Conservation (phyloP, 371 early-diverging fungal species). For the Choanephora cucurbitarum region DNA sequence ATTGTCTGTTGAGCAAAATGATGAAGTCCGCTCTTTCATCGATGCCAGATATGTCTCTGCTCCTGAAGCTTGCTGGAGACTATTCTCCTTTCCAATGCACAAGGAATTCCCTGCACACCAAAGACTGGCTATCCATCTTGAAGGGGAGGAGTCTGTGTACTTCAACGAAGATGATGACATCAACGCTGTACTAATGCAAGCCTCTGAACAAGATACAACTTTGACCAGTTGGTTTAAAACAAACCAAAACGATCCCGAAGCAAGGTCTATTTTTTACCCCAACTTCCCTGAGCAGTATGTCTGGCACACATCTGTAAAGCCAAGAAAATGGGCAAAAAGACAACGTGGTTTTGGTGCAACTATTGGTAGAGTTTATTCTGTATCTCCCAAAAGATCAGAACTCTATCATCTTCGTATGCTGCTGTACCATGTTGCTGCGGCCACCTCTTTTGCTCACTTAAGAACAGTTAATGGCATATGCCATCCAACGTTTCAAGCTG, state of each 20-base stretch:
- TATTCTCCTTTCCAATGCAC: constrained; percentile 24
- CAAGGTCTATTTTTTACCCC: constrained; percentile 10
- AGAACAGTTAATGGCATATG: constrained; percentile 8
- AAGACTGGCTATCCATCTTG: neutral
- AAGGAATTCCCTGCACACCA: constrained; percentile 10
- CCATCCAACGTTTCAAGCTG: constrained; percentile 15
- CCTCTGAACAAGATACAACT: neutral
- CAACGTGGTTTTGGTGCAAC: neutral
- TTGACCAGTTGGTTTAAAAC: neutral
- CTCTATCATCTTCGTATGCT: constrained; percentile 19
- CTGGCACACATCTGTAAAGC: neutral
- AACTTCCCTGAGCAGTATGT: constrained; percentile 22
- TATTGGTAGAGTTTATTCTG: constrained; percentile 22
- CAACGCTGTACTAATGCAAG: neutral
- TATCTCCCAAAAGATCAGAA: constrained; percentile 25
- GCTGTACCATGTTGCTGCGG: constrained; percentile 14
- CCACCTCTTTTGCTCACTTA: constrained; percentile 18
- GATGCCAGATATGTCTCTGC: constrained; percentile 29
- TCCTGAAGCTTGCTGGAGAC: constrained; percentile 28
- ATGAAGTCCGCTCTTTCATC: too few relatives aligned
- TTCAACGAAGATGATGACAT: neutral
- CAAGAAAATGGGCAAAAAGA: constrained; percentile 5
- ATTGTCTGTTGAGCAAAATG: too few relatives aligned
- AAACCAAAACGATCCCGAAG: neutral
- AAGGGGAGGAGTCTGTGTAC: too few relatives aligned